A percentile compares a stretch with the other conserved stretches of the same genome.
phyloP scores from a whole-genome alignment of 2,329 filamentous ascomycete species.

The Xylaria arbuscula region DNA sequence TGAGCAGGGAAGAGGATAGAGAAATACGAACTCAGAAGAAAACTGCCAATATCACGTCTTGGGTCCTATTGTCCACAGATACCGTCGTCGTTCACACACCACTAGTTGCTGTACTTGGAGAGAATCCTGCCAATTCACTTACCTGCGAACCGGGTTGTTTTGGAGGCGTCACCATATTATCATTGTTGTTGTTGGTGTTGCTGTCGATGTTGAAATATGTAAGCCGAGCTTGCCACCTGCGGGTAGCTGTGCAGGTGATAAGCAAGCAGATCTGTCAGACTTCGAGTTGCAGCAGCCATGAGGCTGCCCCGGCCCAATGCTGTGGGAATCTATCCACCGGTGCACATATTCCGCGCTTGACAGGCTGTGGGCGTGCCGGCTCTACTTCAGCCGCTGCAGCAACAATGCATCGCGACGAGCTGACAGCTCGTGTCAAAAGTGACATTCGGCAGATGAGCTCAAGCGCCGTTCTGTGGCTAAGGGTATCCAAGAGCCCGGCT shows the following conservation, averaged over 20 bases:
- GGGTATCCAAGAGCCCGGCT: neutral
- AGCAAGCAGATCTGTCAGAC: slow-evolving; percentile 20
- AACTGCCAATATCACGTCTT: slow-evolving; percentile 2
- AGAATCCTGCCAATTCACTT: neutral
- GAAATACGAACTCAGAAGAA: neutral
- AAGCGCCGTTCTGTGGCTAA: neutral
- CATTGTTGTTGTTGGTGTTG: neutral
- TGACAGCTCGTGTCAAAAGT: slow-evolving; percentile 4
- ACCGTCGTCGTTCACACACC: neutral
- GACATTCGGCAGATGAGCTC: slow-evolving; percentile 8
- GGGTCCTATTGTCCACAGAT: neutral
- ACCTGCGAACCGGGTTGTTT: slow-evolving; percentile 10
- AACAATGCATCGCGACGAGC: slow-evolving; percentile 16
- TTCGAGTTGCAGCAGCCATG: slow-evolving; percentile 13
- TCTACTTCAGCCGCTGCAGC: slow-evolving; percentile 28
- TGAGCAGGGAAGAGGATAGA: slow-evolving; percentile 10
- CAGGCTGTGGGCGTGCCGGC: neutral
- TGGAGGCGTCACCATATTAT: neutral
- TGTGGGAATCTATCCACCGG: slow-evolving; percentile 5
- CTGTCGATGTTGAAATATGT: slow-evolving; percentile 12
- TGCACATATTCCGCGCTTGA: neutral
- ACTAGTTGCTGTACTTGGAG: neutral
- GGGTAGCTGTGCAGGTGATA: slow-evolving; percentile 10
- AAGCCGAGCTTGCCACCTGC: slow-evolving; percentile 7
- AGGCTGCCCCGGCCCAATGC: neutral